A percentile compares a stretch with the other conserved stretches of the same genome.
Evolutionary conservation across 2,329 filamentous ascomycete genomes (phyloP).

Genomic region (Xylariaceae sp.): DNA sequence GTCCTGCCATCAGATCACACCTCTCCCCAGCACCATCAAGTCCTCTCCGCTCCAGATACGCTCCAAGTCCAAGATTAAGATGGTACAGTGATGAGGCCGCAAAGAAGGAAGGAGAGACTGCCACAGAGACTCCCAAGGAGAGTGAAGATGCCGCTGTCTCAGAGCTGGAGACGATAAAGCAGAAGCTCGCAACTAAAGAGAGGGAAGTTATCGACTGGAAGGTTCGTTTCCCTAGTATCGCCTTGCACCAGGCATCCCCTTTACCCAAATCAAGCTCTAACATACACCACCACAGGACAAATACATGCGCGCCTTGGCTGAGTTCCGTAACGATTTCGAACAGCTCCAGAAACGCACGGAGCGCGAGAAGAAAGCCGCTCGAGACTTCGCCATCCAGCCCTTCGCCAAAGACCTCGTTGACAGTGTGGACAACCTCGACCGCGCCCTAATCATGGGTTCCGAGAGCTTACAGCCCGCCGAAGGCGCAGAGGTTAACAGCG

Average conservation of each 20-base stretch:
- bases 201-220: conserved; percentile 78
- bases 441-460: conserved; percentile 75
- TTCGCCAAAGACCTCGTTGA: conserved; percentile 96
- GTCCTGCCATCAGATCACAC: conserved; percentile 43
- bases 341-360: conserved; percentile 83
- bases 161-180: conserved; percentile 47
- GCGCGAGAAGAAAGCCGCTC: conserved; percentile 81
- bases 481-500: conserved; percentile 43
- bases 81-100: conserved; percentile 37
- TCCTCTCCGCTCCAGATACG: conserved; percentile 28
- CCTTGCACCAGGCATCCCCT: neutral
- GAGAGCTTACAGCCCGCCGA: conserved; percentile 59
- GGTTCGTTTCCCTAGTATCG: conserved; percentile 50
- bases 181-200: conserved; percentile 68
- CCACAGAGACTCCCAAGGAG: conserved; percentile 27
- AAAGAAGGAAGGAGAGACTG: conserved; percentile 40
- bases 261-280: neutral
- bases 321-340: conserved; percentile 71
- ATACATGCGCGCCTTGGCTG: conserved; percentile 88
- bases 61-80: conserved; percentile 23
- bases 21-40: conserved; percentile 36
- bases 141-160: conserved; percentile 38
- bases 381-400: conserved; percentile 91
- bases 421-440: conserved; percentile 94
- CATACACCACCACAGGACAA: conserved; percentile 65